Evolutionary conservation across 306 rosid species (phyloP).

Genomic region (Heteromeles arbutifolia): DNA sequence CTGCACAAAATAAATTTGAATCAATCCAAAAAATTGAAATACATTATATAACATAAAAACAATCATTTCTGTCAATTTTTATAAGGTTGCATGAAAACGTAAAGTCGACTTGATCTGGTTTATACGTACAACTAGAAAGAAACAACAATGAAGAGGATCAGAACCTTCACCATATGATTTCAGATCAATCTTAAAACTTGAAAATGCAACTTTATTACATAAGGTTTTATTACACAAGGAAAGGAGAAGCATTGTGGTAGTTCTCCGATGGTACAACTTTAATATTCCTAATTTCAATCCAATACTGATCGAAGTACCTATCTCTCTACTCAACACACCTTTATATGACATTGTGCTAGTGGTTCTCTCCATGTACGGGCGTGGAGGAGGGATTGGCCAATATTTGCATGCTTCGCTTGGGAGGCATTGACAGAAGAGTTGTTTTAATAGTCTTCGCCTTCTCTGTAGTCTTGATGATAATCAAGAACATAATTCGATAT

Average conservation of each 20-base stretch:
- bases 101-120: too few relatives aligned
- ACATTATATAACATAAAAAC: too few relatives aligned
- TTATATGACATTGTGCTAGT: background rate
- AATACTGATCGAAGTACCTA: background rate
- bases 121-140: too few relatives aligned
- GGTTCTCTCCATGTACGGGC: constrained; percentile 2
- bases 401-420: constrained; percentile 6
- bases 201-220: background rate
- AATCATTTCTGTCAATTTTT: too few relatives aligned
- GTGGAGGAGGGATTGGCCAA: constrained; percentile 12
- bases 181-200: background rate
- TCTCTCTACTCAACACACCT: background rate
- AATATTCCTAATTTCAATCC: background rate
- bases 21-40: too few relatives aligned
- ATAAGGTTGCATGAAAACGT: too few relatives aligned
- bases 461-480: constrained; percentile 38
- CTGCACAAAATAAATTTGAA: too few relatives aligned
- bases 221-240: too few relatives aligned
- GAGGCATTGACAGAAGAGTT: background rate
- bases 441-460: constrained; percentile 23
- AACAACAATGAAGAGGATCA: too few relatives aligned
- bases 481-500: constrained; percentile 46
- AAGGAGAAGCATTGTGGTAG: background rate
- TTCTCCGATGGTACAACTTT: background rate
- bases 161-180: too few relatives aligned